phyloP scores from a whole-genome alignment of 164 flowering plant species.

The Brasenia schreberi region DNA sequence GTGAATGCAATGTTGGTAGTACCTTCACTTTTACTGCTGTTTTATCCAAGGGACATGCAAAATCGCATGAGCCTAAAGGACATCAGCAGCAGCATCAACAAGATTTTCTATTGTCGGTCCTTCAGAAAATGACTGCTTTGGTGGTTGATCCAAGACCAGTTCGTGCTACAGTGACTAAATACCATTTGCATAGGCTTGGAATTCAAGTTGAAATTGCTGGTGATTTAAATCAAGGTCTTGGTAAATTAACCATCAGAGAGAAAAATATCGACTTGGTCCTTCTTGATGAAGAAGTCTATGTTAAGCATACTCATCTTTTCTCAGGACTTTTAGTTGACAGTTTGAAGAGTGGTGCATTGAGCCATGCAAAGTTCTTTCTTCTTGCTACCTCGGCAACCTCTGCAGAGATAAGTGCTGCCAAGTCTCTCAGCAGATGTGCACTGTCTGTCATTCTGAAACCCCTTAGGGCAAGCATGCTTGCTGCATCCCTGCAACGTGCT shows the following conservation, averaged over 20 bases:
- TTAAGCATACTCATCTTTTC: slow-evolving; percentile 22
- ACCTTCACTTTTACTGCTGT: slow-evolving; percentile 86
- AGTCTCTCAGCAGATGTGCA: slow-evolving; percentile 13
- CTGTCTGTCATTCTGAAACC: slow-evolving; percentile 66
- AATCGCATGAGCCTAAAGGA: slow-evolving; percentile 24
- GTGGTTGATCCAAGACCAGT: slow-evolving; percentile 54
- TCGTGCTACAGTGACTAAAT: slow-evolving; percentile 61
- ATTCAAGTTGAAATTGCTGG: slow-evolving; percentile 45
- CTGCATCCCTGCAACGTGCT: slow-evolving; percentile 59
- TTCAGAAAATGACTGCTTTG: slow-evolving; percentile 58
- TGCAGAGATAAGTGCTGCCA: slow-evolving; percentile 10
- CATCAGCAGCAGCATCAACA: too few species aligned
- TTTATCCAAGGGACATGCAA: slow-evolving; percentile 31
- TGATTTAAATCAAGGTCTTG: slow-evolving; percentile 27
- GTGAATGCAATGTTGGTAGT: slow-evolving; percentile 64
- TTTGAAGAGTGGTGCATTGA: slow-evolving; percentile 11
- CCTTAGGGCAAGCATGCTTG: slow-evolving; percentile 72
- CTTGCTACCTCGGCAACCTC: slow-evolving; percentile 38
- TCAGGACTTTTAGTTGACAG: slow-evolving; percentile 20
- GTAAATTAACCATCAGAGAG: slow-evolving; percentile 16
- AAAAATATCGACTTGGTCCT: slow-evolving; percentile 34
- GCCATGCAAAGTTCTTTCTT: slow-evolving; percentile 46
- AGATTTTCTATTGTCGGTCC: slow-evolving; percentile 31
- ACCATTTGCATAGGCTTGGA: slow-evolving; percentile 82
- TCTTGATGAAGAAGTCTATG: slow-evolving; percentile 73